Conservation (phyloP, 2,329 filamentous ascomycete species). For the Fusarium sp. region DNA sequence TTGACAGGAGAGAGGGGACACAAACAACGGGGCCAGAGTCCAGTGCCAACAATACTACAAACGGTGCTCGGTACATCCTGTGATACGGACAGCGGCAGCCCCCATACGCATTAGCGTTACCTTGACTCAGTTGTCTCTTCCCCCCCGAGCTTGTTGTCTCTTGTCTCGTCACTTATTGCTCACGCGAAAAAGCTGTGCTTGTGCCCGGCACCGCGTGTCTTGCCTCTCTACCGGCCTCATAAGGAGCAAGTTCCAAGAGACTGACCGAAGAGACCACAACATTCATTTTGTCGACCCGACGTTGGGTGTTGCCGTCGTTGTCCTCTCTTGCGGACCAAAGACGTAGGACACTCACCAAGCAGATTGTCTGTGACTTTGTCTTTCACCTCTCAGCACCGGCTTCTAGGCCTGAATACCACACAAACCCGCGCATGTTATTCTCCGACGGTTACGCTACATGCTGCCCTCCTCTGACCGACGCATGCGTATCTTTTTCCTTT, state of each 20-base stretch:
- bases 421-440: conserved; percentile 30
- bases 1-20: conserved; percentile 8
- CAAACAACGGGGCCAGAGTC: conserved; percentile 5
- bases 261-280: conserved; percentile 28
- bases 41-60: conserved; percentile 36
- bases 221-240: conserved; percentile 44
- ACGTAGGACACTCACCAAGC: conserved; percentile 32
- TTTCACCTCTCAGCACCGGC: conserved; percentile 18
- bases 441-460: conserved; percentile 33
- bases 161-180: conserved; percentile 36
- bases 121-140: conserved; percentile 43
- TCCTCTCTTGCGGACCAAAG: conserved; percentile 21
- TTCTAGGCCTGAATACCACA: conserved; percentile 30
- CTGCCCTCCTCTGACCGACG: conserved; percentile 27
- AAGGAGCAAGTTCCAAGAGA: conserved; percentile 42
- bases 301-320: conserved; percentile 25
- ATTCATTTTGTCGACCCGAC: conserved; percentile 29
- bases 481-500: conserved; percentile 36
- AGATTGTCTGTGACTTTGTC: conserved; percentile 10
- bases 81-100: conserved; percentile 21
- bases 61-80: conserved; percentile 39
- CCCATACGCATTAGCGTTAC: conserved; percentile 33
- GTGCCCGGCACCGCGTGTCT: conserved; percentile 39
- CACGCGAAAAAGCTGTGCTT: conserved; percentile 38
- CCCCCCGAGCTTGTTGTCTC: conserved; percentile 41